A percentile compares a stretch with the other conserved stretches of the same genome.
These are phyloP conservation scores for Apophysomyces sp. DNA, from an alignment of 371 early-diverging fungal species.

Conservation along the genomic window DNA sequence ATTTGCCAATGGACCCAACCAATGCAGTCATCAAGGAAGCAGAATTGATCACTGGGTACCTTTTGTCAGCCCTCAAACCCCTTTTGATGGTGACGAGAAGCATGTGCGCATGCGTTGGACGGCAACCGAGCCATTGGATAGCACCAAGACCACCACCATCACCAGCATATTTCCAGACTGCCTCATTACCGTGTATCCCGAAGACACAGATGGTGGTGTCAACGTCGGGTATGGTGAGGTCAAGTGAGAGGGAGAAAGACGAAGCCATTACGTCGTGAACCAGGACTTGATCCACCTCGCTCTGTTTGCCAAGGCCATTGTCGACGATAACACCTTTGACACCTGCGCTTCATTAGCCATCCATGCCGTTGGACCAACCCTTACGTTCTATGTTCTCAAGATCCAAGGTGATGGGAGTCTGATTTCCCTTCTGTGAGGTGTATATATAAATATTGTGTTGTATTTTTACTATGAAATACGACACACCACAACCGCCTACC, in stretches of 20 bases:
- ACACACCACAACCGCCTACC: no score
- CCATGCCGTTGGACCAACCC: background rate
- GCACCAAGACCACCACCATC: conserved; percentile 6
- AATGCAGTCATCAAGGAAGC: no score
- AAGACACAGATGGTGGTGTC: conserved; percentile 19
- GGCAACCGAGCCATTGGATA: conserved; percentile 21
- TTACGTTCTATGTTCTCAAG: background rate
- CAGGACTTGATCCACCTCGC: background rate
- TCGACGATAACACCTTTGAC: background rate
- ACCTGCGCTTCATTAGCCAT: background rate
- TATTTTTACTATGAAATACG: no score
- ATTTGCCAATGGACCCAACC: no score
- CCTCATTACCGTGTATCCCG: conserved; percentile 16
- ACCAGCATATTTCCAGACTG: conserved; percentile 21
- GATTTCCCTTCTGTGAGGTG: no score
- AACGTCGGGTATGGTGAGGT: conserved; percentile 22
- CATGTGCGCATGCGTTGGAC: no score
- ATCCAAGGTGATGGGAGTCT: background rate
- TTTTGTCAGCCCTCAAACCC: no score
- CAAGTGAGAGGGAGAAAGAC: background rate
- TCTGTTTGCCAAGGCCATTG: background rate
- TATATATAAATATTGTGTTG: no score
- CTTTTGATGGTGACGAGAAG: no score
- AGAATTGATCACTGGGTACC: no score
- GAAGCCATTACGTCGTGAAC: background rate